Conservation (phyloP, 2,329 filamentous ascomycete species). For the Arthrobotrys megalospora region DNA sequence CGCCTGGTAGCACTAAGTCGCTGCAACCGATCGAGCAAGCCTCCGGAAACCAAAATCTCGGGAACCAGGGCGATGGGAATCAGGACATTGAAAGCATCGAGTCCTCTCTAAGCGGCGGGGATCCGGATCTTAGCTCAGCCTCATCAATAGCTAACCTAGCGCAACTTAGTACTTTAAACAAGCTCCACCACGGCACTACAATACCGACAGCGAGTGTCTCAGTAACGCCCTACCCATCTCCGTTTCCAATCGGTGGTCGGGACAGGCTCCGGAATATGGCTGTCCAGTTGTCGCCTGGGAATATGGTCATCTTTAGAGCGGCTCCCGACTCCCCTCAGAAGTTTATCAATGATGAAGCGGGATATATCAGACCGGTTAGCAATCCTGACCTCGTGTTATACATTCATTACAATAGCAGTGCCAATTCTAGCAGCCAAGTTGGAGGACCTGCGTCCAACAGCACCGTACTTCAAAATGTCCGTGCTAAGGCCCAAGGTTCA, state of each 20-base stretch:
- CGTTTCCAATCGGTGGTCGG: slow-evolving; percentile 2
- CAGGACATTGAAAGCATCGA: neutral
- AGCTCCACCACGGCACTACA: neutral
- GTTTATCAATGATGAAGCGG: neutral
- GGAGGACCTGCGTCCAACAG: neutral
- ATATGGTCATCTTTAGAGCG: neutral
- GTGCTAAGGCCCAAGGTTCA: neutral
- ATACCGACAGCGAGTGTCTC: neutral
- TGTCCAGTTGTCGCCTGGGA: neutral
- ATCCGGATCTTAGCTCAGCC: neutral
- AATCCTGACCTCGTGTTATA: neutral
- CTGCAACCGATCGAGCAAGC: neutral
- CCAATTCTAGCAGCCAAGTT: neutral
- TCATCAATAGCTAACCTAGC: neutral
- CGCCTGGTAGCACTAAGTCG: neutral
- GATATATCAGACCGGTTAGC: neutral
- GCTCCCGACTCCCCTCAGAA: neutral
- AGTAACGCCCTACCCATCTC: neutral
- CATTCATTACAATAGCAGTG: neutral
- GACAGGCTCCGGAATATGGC: neutral
- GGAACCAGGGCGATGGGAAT: neutral
- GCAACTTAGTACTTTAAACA: neutral
- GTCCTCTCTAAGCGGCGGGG: neutral
- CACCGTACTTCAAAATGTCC: neutral
- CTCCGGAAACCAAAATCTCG: neutral